Base-by-base conservation (phyloP, 108 stramenopile species). In the Skeletonema potamos region DNA sequence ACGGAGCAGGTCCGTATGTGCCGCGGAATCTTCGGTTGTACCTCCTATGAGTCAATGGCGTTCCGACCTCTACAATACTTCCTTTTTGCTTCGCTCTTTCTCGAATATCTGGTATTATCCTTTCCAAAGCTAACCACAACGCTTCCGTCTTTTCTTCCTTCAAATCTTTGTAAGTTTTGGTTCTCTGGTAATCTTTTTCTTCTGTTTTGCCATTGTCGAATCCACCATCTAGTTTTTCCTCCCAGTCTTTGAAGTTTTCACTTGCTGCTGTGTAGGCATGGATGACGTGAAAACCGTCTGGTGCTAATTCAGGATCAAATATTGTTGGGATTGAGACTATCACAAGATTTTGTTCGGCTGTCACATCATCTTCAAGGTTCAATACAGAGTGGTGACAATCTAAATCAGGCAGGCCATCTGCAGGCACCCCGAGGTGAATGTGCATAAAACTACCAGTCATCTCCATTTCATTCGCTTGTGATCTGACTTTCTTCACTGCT, bases 381-480 rank as follows among this genome's bases (percentile, higher is more conserved):
- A 94, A 63, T 0, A 96, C 89, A 0, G 93, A 94, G 69, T 97
- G 94, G 62, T 95, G 96, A 62, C 87, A 87, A 36, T 95, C 93
- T 26, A 94, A 54, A 62, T 87, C 85, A 3, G 85, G 85, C 27
- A 95, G 60, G 0, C 90, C 92, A 36, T 83, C 83, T 10, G 84
- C 80, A 2, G 91, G 91, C 57, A 97, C 88, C 20, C 94, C 96
- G 1, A 96, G 73, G 75, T 95, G 93, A 39, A 94, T 65, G 80
- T 97, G 96, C 92, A 95, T 93, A 72, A 97, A 97, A 10, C 85
- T 87, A 26, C 88, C 81, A 9, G 89, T 88, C 87, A 88, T 87
- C 62, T 73, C 57, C 87, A 88, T 90, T 13, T 66, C 62, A 64
- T 87, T 72, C 11, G 88, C 86, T 64, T 87, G 83, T 58, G 81